A percentile compares a stretch with the other conserved stretches of the same genome.
Conservation (phyloP, 148 eudicot genomes). For the Amaranthus palmeri region DNA sequence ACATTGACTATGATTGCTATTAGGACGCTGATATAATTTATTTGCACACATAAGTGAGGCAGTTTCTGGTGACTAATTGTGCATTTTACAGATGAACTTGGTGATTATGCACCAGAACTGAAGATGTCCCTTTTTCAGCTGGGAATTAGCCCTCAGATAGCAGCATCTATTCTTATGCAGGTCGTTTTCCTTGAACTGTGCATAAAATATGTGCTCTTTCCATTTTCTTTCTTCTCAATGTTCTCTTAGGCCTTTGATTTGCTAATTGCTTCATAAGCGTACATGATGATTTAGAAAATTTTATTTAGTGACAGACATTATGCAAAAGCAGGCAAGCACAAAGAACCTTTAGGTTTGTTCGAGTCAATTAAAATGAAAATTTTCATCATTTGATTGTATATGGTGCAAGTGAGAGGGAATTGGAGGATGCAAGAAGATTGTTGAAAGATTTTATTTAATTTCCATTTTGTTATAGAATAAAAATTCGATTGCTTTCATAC, state of each 20-base stretch:
- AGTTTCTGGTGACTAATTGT: not conserved
- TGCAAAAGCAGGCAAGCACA: not conserved
- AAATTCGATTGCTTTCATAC: not conserved
- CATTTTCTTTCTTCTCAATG: not conserved
- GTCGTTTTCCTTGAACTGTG: conserved; percentile 28
- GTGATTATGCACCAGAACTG: conserved; percentile 72
- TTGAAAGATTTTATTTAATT: not conserved
- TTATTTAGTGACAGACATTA: not conserved
- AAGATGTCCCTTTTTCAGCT: conserved; percentile 96
- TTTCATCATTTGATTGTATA: not conserved
- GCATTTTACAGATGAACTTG: conserved; percentile 67
- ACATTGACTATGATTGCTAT: not conserved
- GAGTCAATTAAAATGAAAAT: not conserved
- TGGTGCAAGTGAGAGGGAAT: not conserved
- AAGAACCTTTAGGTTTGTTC: not conserved
- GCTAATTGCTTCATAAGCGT: not conserved
- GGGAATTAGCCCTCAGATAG: conserved; percentile 97
- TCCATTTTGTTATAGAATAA: not conserved
- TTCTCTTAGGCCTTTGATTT: not conserved
- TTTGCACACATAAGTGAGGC: not conserved
- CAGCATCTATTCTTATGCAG: conserved; percentile 96
- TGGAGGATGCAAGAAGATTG: not conserved
- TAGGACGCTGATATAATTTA: not conserved
- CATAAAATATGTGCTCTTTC: not conserved
- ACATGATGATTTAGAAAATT: not conserved